phyloP scores from a whole-genome alignment of 345 rosid species.

The Heritiera fomes region DNA sequence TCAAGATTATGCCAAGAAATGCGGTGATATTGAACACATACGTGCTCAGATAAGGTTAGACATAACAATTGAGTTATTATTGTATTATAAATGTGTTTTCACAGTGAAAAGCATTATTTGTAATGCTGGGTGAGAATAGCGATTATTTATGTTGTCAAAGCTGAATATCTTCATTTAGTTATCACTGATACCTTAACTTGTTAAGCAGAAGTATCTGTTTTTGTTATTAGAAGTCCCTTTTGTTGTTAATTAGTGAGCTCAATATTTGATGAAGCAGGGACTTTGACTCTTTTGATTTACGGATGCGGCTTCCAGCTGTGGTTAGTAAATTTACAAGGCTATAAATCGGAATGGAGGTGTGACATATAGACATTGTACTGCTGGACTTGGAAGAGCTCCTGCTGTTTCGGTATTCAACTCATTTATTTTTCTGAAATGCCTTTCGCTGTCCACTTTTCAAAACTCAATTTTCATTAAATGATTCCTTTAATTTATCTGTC shows the following conservation, averaged over 20 bases:
- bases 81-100: constrained; percentile 8
- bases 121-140: background rate
- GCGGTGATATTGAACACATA: constrained; percentile 65
- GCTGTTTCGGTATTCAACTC: constrained; percentile 69
- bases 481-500: background rate
- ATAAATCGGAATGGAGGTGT: constrained; percentile 80
- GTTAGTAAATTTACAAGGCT: constrained; percentile 70
- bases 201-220: background rate
- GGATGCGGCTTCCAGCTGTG: constrained; percentile 92
- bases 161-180: background rate
- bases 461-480: background rate
- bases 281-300: constrained; percentile 89
- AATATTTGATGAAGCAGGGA: constrained; percentile 63
- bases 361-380: constrained; percentile 92
- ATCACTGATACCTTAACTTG: background rate
- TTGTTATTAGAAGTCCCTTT: background rate
- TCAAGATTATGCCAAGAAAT: constrained; percentile 58
- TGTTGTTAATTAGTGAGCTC: background rate
- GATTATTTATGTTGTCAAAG: background rate
- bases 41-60: constrained; percentile 86
- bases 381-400: constrained; percentile 98
- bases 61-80: constrained; percentile 14
- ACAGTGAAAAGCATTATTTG: constrained; percentile 1
- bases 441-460: background rate
- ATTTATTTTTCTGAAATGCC: constrained; percentile 21